Percentiles rank a stretch among this genome's conserved stretches.
These are phyloP conservation scores for Nemania diffusa DNA, from an alignment of 2,329 filamentous ascomycete genomes.

Conservation along the genomic window DNA sequence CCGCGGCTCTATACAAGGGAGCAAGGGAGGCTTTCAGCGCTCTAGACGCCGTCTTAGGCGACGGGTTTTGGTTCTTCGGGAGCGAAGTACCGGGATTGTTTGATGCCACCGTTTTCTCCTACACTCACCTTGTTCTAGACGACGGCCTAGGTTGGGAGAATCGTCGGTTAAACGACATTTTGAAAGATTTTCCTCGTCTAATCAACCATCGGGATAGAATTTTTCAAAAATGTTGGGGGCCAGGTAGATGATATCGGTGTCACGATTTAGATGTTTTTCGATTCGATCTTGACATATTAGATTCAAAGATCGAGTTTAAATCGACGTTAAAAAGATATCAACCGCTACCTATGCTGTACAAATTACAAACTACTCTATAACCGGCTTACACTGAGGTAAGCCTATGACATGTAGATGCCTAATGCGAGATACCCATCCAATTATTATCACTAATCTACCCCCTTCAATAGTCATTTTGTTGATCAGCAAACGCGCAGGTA, in stretches of 20 bases:
- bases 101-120: constrained; percentile 90
- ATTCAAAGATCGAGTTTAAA: background rate
- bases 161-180: constrained; percentile 64
- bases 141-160: constrained; percentile 72
- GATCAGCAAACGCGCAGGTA: background rate
- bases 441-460: constrained; percentile 11
- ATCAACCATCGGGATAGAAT: constrained; percentile 72
- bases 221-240: constrained; percentile 59
- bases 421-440: constrained; percentile 15
- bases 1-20: constrained; percentile 55
- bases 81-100: constrained; percentile 73
- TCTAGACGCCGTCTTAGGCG: constrained; percentile 56
- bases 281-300: background rate
- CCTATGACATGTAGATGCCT: background rate
- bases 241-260: background rate
- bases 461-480: background rate
- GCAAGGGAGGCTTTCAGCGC: constrained; percentile 59
- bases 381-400: background rate
- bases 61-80: constrained; percentile 62
- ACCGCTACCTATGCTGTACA: background rate
- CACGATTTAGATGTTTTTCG: background rate
- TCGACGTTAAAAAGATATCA: background rate
- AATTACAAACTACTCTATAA: constrained; percentile 3
- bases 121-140: constrained; percentile 82
- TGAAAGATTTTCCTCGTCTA: constrained; percentile 70